These are phyloP conservation scores for Picea sitchensis DNA, from an alignment of 75 land plant genomes.

Conservation along the genomic window DNA sequence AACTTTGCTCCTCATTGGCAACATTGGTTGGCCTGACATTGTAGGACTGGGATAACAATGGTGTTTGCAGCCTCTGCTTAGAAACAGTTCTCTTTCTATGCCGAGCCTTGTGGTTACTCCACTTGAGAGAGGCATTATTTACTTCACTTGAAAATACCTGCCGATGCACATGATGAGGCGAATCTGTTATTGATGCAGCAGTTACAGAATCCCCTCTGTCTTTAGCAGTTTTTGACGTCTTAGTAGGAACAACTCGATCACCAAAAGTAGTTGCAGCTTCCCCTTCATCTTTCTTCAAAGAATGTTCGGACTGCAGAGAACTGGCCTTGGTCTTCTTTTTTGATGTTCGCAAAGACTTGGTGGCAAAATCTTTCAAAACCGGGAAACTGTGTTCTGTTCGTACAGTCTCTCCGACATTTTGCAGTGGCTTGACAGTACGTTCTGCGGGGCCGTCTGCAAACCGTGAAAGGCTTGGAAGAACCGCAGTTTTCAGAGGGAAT, in stretches of 20 bases:
- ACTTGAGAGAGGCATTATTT: conserved; percentile 6
- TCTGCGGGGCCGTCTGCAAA: not conserved
- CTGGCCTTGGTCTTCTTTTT: not conserved
- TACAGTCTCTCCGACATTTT: not conserved
- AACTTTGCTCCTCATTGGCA: conserved; percentile 55
- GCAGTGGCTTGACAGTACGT: not conserved
- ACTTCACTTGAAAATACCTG: conserved; percentile 2
- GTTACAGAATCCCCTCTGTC: not conserved
- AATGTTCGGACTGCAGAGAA: no score
- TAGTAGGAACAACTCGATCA: not conserved
- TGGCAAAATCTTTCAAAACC: conserved; percentile 6
- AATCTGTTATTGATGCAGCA: not conserved
- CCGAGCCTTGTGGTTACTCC: conserved; percentile 11
- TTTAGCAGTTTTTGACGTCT: not conserved
- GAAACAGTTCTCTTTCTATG: not conserved
- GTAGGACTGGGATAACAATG: not conserved
- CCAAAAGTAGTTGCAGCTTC: not conserved
- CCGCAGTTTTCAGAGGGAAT: not conserved
- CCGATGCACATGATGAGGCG: not conserved
- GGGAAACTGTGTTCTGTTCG: not conserved
- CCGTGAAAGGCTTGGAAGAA: no score
- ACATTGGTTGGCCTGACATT: not conserved
- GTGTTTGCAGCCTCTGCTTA: not conserved
- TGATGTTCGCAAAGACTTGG: conserved; percentile 7
- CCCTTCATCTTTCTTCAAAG: not conserved